phyloP scores from a whole-genome alignment of 495 filamentous ascomycete species.

The Penicillium simplicissimum region DNA sequence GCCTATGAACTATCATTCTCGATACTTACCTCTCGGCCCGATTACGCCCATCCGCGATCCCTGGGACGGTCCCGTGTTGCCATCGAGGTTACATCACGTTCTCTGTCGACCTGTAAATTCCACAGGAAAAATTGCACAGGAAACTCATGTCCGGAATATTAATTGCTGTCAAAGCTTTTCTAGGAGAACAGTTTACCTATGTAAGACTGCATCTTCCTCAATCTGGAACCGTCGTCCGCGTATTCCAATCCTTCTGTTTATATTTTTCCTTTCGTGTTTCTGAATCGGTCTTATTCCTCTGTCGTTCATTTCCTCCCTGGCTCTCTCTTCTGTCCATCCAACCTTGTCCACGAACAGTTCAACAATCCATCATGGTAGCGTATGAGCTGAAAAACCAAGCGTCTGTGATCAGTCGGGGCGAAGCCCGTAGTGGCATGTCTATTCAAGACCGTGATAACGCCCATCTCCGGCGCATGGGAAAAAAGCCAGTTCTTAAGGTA shows the following conservation, averaged over 20 bases:
- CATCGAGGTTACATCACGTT: background rate
- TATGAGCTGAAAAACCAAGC: conserved; percentile 26
- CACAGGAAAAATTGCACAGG: background rate
- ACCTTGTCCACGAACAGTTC: background rate
- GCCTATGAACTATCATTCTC: background rate
- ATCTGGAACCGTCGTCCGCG: conserved; percentile 1
- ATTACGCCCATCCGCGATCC: background rate
- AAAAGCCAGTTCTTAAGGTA: conserved; percentile 46
- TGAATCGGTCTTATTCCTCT: background rate
- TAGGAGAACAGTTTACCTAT: background rate
- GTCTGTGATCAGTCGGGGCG: conserved; percentile 8
- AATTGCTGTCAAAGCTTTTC: background rate
- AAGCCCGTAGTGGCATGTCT: conserved; percentile 2
- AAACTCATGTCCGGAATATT: background rate
- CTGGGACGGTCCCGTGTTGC: background rate
- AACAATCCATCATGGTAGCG: conserved; percentile 13
- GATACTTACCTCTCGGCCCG: background rate
- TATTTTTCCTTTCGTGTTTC: conserved; percentile 1
- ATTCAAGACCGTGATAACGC: conserved; percentile 34
- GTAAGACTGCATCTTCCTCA: background rate
- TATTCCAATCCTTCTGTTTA: conserved; percentile 3
- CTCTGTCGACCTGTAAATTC: background rate
- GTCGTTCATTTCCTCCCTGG: conserved; percentile 6
- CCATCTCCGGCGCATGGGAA: conserved; percentile 39
- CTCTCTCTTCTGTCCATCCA: background rate